Percentiles rank a stretch among this genome's conserved stretches.
Evolutionary conservation across 768 basidiomycete species (phyloP).

Genomic region (Podaxis pistillaris): DNA sequence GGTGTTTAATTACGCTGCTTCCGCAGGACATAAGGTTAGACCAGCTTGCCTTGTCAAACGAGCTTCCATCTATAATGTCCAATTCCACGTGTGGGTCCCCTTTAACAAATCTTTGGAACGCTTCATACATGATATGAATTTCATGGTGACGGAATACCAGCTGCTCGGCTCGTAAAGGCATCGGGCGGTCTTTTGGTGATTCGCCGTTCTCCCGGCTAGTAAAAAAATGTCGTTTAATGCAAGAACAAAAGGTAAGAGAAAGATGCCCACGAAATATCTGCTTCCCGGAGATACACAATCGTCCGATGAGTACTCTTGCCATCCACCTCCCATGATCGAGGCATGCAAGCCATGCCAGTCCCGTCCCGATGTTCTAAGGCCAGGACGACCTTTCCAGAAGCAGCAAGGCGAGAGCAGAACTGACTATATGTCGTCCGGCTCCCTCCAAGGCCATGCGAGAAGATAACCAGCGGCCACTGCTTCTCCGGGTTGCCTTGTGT

Average conservation of each 20-base stretch:
- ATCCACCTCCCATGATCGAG: constrained; percentile 30
- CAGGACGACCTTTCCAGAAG: constrained; percentile 77
- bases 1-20: constrained; percentile 27
- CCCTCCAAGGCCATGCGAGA: constrained; percentile 83
- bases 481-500: constrained; percentile 12
- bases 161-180: constrained; percentile 65
- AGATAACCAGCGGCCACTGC: constrained; percentile 78
- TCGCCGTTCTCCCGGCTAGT: constrained; percentile 29
- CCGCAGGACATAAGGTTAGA: constrained; percentile 20
- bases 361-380: constrained; percentile 86
- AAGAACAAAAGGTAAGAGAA: background rate
- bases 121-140: constrained; percentile 59
- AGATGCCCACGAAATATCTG: constrained; percentile 50
- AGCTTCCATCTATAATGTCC: constrained; percentile 34
- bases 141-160: constrained; percentile 69
- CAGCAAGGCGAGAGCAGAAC: constrained; percentile 69
- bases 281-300: constrained; percentile 53
- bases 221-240: background rate
- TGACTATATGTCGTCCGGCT: constrained; percentile 74
- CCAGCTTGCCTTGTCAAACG: constrained; percentile 44
- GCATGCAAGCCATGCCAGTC: constrained; percentile 53
- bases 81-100: constrained; percentile 32
- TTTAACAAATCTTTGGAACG: constrained; percentile 54
- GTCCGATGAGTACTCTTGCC: constrained; percentile 26
- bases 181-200: constrained; percentile 25